Base-by-base conservation (phyloP, 805 yeast genomes). In the Metschnikowia similis region DNA sequence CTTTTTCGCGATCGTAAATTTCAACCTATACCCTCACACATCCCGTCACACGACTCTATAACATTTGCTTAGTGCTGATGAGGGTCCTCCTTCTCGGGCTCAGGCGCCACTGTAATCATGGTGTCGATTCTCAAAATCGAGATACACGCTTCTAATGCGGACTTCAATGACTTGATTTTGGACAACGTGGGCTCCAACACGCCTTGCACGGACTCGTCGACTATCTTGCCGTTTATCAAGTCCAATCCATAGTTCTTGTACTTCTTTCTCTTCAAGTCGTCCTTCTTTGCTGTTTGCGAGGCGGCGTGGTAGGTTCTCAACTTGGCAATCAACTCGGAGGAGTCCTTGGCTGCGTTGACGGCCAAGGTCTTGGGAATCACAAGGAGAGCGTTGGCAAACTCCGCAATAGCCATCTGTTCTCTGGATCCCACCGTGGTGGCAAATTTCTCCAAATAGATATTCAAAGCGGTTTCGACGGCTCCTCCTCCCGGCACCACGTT, bases 401-500 rank as follows among this genome's bases (percentile, higher is more conserved):
- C 99, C 1, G 97, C 96, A 72, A 94, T 94, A 14, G 99, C 98
- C 62, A 94, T 79, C 69, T 94, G 99, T 70, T 94, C 99, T 64
- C 99, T 83, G 16, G 97, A 89, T 3, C 98, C 97, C 46, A 94
- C 92, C 0, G 98, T 90, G 8, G 98, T 94, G 45, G 99, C 99
- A 70, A 94, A 94, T 67, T 89, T 92, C 70, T 94, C 99, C 66
- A 94, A 76, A 67, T 89, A 94, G 47, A 94, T 90, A 73, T 90
- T 91, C 64, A 94, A 79, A 2, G 98, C 98, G 46, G 96, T 80
- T 72, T 94, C 99, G 34, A 94, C 99, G n/a, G 96, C 95, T 53
- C 99, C 99, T 57, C 99, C 99, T 54, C 99, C 99, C 39, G 99
- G 98, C 6, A 94, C 99, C 50, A 95, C 91, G 57, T 80, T 72